Base-by-base conservation (phyloP, 148 eudicot species). In the Chenopodium quinoa region DNA sequence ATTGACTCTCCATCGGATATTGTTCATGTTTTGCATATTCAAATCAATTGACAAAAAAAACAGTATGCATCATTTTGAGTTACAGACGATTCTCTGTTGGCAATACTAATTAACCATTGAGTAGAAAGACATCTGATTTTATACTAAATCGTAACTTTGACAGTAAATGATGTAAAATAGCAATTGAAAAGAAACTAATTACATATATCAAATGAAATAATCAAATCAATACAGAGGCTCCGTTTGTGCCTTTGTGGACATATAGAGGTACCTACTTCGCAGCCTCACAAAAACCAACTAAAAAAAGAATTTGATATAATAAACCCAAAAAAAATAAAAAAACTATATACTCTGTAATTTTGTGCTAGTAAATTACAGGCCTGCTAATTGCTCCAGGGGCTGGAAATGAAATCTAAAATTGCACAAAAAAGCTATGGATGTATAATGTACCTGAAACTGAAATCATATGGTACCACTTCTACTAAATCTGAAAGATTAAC, bases 361-460 rank as follows among this genome's bases (percentile, higher is more conserved):
- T 37, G 11, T 25, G 75, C 82, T 78, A 27, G 37, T 66, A 79
- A 66, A 79, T 47, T 31, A 67, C 44, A 69, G 66, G 62, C 60
- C 72, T 27, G 32, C 11, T 44, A 62, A 25, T 60, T 40, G 52
- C 31, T 10, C 22, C 29, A 40, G 40, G 19, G 68, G 34, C 58
- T 31, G 23, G 68, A 67, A 46, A 65, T 50, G 2, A 13, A 68
- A 52, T 9, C 13, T 32, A 40, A 29, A 31, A 16, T 22, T 2
- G 13, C n/a, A 31, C 31, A 16, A 22, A 20, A 34, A 46, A 50
- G 44, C 81, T 78, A 91, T 75, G 75, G 84, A 56, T 87, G 88
- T 77, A 93, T 80, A 67, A 93, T 92, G 88, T 93, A 96, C 84
- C 99, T 90, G 89, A 96, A 96, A 73, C 88, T 90, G 91, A 93